phyloP scores from a whole-genome alignment of 2,329 filamentous ascomycete genomes.

The Neophaeococcomyces aloes region DNA sequence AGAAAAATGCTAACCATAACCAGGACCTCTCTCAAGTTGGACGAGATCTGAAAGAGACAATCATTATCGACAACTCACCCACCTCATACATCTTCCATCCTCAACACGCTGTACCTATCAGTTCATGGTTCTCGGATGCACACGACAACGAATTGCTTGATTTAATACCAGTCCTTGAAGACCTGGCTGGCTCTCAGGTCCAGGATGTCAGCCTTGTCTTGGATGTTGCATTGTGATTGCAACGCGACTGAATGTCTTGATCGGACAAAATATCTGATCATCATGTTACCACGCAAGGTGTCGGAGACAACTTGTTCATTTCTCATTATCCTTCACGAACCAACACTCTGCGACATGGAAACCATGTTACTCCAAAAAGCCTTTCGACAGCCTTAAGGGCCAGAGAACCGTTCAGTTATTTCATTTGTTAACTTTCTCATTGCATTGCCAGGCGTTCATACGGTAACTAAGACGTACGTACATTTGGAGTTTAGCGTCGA shows the following conservation, averaged over 20 bases:
- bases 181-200: conserved; percentile 78
- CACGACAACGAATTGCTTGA: conserved; percentile 98
- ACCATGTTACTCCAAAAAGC: too few species aligned
- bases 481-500: conserved; percentile 3
- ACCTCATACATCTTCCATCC: conserved; percentile 99
- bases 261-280: neutral
- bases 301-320: neutral
- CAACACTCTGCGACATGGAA: too few species aligned
- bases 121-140: conserved; percentile 99
- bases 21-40: conserved; percentile 91
- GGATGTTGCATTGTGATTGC: conserved; percentile 60
- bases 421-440: conserved; percentile 1
- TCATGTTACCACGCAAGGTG: neutral
- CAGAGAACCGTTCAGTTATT: neutral
- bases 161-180: conserved; percentile 94
- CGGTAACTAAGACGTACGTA: neutral
- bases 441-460: conserved; percentile 4
- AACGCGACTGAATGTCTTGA: too few species aligned
- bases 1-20: conserved; percentile 7
- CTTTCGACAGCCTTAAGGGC: too few species aligned
- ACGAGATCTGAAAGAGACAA: conserved; percentile 89
- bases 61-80: conserved; percentile 98
- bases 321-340: neutral
- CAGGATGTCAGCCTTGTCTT: conserved; percentile 94
- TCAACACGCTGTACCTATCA: conserved; percentile 96